Evolutionary conservation across 129 eudicot genomes (phyloP).

Genomic region (sunflower (Helianthus annuus)): DNA sequence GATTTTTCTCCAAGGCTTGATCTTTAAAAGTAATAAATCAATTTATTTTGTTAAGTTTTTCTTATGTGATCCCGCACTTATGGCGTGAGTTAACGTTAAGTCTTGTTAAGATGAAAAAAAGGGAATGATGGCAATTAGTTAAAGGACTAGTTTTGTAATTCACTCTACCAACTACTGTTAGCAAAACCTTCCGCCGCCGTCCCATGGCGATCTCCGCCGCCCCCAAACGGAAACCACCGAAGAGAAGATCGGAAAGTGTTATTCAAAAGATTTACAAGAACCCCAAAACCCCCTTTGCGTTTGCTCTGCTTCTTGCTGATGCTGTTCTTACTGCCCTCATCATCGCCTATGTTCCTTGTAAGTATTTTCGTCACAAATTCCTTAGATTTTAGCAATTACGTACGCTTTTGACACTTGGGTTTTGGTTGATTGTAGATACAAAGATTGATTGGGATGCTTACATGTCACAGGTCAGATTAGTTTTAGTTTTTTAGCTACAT

Average conservation of each 20-base stretch:
- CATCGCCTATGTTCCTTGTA: slow-evolving; percentile 80
- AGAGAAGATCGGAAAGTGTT: slow-evolving; percentile 12
- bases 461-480: slow-evolving; percentile 72
- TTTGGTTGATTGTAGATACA: slow-evolving; percentile 54
- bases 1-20: no score
- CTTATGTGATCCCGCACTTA: no score
- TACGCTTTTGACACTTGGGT: neutral
- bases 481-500: slow-evolving; percentile 10
- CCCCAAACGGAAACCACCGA: slow-evolving; percentile 20
- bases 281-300: slow-evolving; percentile 44
- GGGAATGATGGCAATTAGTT: neutral
- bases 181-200: slow-evolving; percentile 1
- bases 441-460: slow-evolving; percentile 98
- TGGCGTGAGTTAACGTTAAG: no score
- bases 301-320: slow-evolving; percentile 57
- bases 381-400: neutral
- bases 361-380: slow-evolving; percentile 11
- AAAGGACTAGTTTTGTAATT: slow-evolving; percentile 18
- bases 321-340: slow-evolving; percentile 65
- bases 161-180: neutral
- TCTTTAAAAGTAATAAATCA: no score
- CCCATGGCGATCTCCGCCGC: slow-evolving; percentile 43
- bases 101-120: no score
- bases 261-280: slow-evolving; percentile 34
- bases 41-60: no score